Base-by-base conservation (phyloP, 352 stramenopile genomes). In the Pythium coloratum region DNA sequence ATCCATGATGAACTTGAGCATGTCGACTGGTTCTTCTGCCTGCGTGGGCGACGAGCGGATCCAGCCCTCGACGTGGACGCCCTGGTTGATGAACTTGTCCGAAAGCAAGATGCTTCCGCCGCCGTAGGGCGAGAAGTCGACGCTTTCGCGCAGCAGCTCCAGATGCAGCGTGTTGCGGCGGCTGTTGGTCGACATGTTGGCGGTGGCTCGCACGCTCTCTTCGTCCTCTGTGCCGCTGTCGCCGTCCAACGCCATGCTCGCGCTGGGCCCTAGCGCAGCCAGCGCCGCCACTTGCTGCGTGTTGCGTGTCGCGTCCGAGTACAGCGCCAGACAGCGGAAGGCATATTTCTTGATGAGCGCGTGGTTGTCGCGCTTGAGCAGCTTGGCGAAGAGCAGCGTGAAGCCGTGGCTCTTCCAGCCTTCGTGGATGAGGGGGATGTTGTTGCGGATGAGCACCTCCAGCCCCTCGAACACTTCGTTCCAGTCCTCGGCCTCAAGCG, bases 1-100 rank as follows among this genome's bases (percentile, higher is more conserved):
- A 64, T 96, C 88, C 88, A 96, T 96, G 14, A 96, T 64, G 55
- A 94, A 96, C 69, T 94, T 94, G 44, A 96, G 77, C 88, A 96
- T 96, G 64, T 96, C 88, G 3, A 96, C 88, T 0, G 88, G 88
- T 36, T 96, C 88, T 58, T 96, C 88, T 0, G 88, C 88, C 58
- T 94, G 88, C 5, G 88, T 94, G 2, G 86, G 84, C 66, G 77
- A 83, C 0, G 83, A 76, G 6, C 88, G 79, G 74, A 94, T 92
- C 88, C 88, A 96, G 0, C 88, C 88, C 74, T 94, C 86, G 4
- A 96, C 88, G 58, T 94, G 82, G 14, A 92, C 85, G 33, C 83
- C 88, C 54, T 94, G 85, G 60, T 96, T 94, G 34, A 93, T 66
- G 53, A 94, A 94, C 58, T 86, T 85, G 55, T 94, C 86, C 0